Evolutionary conservation across 257 asterid species (phyloP).

Genomic region (Solanum chilense): DNA sequence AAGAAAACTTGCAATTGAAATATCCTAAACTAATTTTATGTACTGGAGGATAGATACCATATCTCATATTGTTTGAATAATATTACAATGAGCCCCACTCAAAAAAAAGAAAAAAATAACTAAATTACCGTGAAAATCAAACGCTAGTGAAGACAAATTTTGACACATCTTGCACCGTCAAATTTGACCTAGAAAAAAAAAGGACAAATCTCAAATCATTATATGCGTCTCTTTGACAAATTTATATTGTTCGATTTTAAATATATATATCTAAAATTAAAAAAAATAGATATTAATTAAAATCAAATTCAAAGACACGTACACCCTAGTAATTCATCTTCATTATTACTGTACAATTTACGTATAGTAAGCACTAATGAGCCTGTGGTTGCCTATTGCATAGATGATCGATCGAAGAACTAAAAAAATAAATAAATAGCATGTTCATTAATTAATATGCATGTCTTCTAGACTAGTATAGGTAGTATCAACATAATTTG

Average conservation of each 20-base stretch:
- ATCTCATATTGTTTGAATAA: not conserved
- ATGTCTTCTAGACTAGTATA: not conserved
- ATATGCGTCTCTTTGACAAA: no score
- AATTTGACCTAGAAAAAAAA: not conserved
- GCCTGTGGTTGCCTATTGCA: not conserved
- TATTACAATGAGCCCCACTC: not conserved
- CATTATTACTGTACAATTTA: not conserved
- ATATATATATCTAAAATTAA: fast-evolving
- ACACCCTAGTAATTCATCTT: not conserved
- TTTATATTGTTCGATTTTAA: no score
- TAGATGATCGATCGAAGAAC: no score
- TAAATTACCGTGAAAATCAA: not conserved
- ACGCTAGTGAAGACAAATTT: not conserved
- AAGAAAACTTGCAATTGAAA: no score
- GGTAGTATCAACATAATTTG: not conserved
- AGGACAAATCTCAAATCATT: not conserved
- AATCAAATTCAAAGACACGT: no score
- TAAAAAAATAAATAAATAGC: not conserved
- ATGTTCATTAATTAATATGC: not conserved
- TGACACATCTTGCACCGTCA: not conserved
- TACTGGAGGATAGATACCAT: not conserved
- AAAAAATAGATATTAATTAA: fast-evolving
- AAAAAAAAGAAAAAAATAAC: not conserved
- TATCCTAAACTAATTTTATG: not conserved
- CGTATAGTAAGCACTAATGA: not conserved